Conservation (phyloP, 1,139 yeast genomes). For the Casaregolazyma suthepensis region DNA sequence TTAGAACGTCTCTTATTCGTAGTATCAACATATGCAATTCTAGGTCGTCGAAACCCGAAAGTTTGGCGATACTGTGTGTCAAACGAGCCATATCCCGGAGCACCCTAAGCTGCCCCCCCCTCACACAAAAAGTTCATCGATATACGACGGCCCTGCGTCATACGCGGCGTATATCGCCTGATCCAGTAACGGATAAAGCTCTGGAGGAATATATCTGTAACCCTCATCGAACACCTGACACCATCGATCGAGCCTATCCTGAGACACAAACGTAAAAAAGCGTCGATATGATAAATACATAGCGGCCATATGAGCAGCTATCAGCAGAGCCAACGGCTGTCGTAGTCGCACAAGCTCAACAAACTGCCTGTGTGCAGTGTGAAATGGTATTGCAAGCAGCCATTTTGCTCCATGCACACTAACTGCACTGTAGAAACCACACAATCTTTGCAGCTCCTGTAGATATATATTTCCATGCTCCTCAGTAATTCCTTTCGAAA, state of each 20-base stretch:
- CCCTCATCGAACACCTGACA: not conserved
- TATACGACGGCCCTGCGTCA: not conserved
- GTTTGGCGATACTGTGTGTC: too few species aligned
- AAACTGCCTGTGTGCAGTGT: not conserved
- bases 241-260: not conserved
- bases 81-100: too few species aligned
- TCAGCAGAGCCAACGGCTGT: slow-evolving; percentile 2
- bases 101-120: too few species aligned
- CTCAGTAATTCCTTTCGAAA: not conserved
- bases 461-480: not conserved
- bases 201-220: slow-evolving; percentile 1
- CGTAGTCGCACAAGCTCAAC: not conserved
- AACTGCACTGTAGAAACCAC: not conserved
- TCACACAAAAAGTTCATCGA: not conserved
- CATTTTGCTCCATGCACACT: not conserved
- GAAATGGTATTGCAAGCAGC: not conserved
- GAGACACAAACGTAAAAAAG: not conserved
- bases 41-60: too few species aligned
- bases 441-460: not conserved
- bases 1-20: too few species aligned
- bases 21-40: not conserved
- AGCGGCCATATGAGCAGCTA: not conserved
- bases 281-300: not conserved
- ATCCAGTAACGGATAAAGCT: slow-evolving; percentile 1
- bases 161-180: not conserved